A percentile compares a stretch with the other conserved stretches of the same genome.
phyloP scores from a whole-genome alignment of 108 stramenopile species.

The Cyclotella sp. region DNA sequence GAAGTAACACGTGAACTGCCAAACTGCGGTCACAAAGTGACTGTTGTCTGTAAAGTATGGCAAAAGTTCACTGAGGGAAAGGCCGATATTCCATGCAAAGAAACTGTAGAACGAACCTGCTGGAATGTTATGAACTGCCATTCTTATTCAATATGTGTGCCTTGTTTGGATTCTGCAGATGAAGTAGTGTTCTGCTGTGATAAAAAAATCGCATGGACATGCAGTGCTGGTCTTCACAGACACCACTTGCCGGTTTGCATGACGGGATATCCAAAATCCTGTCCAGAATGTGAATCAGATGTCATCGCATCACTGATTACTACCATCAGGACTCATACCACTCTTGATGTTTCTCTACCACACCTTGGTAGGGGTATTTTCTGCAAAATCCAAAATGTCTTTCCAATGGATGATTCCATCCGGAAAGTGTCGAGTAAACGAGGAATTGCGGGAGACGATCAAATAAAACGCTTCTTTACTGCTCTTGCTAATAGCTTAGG shows the following conservation, averaged over 20 bases:
- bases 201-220: conserved; percentile 9
- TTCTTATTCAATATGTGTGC: conserved; percentile 5
- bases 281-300: conserved; percentile 24
- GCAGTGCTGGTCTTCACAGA: conserved; percentile 11
- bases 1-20: conserved; percentile 20
- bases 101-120: conserved; percentile 5
- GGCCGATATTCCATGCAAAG: background rate
- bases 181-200: conserved; percentile 14
- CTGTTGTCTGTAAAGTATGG: conserved; percentile 21
- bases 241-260: conserved; percentile 13
- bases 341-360: background rate
- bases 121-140: conserved; percentile 22
- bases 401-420: conserved; percentile 20
- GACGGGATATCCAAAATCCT: conserved; percentile 12
- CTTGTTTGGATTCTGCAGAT: conserved; percentile 17
- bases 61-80: conserved; percentile 13
- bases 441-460: background rate
- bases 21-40: conserved; percentile 23
- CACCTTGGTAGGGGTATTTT: background rate
- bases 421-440: background rate
- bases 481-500: conserved; percentile 16
- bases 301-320: conserved; percentile 4
- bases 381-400: background rate
- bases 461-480: conserved; percentile 18
- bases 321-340: background rate